These are phyloP conservation scores for Leishmania aethiopica DNA, from an alignment of 208 protist species.

Conservation along the genomic window DNA sequence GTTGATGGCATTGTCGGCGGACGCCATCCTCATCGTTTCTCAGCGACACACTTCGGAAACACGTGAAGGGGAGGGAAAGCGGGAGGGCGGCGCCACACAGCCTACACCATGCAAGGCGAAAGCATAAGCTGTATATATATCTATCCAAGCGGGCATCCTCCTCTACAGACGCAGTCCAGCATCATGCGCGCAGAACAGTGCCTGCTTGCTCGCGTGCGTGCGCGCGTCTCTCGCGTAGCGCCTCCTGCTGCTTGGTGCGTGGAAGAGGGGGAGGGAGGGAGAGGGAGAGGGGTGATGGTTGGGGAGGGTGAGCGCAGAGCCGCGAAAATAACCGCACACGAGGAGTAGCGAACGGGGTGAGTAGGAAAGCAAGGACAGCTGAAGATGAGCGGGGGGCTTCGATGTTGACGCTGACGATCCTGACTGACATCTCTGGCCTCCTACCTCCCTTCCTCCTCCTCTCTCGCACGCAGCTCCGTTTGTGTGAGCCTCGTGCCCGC, in stretches of 20 bases:
- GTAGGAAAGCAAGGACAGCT: too few species aligned
- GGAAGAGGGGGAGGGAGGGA: neutral
- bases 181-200: neutral
- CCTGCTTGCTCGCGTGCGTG: neutral
- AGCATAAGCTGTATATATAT: conserved; percentile 3
- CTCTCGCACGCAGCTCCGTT: neutral
- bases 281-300: too few species aligned
- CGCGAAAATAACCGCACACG: neutral
- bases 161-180: neutral
- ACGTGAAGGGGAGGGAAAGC: neutral
- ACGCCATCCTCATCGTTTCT: neutral
- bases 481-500: neutral
- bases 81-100: neutral
- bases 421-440: neutral
- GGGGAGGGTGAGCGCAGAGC: neutral
- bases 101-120: neutral
- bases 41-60: neutral
- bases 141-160: neutral
- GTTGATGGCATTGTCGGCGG: neutral
- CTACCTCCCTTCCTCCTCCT: neutral
- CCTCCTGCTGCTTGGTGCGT: neutral
- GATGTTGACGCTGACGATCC: neutral
- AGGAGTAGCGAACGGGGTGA: neutral
- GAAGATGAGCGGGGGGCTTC: neutral
- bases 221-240: neutral